Conservation (phyloP, 768 basidiomycete genomes). For the Lentinus brumalis region DNA sequence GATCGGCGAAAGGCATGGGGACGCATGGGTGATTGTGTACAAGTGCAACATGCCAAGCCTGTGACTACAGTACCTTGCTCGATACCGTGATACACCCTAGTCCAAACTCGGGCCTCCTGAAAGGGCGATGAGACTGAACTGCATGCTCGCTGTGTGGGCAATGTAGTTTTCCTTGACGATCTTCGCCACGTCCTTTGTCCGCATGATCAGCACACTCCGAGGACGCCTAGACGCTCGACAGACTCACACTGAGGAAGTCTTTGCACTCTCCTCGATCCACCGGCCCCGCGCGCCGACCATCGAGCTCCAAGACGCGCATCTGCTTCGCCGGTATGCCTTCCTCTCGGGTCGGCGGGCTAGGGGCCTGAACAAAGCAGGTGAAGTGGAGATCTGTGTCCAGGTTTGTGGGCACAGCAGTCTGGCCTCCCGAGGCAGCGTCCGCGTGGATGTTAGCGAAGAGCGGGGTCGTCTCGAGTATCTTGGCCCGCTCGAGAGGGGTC, state of each 20-base stretch:
- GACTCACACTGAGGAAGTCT: conserved; percentile 56
- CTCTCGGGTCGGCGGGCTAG: conserved; percentile 41
- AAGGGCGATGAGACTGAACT: conserved; percentile 72
- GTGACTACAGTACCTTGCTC: neutral
- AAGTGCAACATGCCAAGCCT: too few relatives aligned
- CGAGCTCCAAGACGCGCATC: conserved; percentile 74
- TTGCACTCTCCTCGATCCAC: conserved; percentile 72
- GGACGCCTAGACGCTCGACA: conserved; percentile 32
- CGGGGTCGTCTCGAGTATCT: conserved; percentile 71
- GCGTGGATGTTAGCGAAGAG: conserved; percentile 81
- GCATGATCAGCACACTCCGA: neutral
- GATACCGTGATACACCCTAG: neutral
- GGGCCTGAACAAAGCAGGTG: conserved; percentile 80
- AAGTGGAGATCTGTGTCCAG: conserved; percentile 83
- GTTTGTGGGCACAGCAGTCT: conserved; percentile 63
- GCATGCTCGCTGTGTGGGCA: conserved; percentile 49
- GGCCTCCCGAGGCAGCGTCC: conserved; percentile 67
- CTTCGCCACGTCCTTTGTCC: conserved; percentile 61
- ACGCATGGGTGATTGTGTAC: too few relatives aligned
- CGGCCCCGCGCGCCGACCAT: conserved; percentile 77
- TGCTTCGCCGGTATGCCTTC: conserved; percentile 19
- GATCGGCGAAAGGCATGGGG: too few relatives aligned
- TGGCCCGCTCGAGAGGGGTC: conserved; percentile 72
- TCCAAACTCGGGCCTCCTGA: conserved; percentile 14
- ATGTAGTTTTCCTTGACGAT: conserved; percentile 65